phyloP scores from a whole-genome alignment of 2,329 filamentous ascomycete species.

The Monilinia laxa region DNA sequence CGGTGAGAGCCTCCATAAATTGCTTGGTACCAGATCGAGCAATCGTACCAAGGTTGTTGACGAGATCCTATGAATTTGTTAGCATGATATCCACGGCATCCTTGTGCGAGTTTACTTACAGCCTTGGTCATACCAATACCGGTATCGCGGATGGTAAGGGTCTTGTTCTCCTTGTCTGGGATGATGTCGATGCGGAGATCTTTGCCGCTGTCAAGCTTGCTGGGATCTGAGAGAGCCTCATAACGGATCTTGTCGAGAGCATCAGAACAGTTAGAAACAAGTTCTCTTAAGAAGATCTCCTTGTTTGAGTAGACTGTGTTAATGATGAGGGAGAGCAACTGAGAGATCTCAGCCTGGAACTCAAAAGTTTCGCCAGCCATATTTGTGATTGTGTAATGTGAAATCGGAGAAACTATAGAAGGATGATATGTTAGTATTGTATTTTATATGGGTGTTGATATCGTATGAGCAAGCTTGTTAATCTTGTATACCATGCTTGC shows the following conservation, averaged over 20 bases:
- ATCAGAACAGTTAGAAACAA: constrained; percentile 98
- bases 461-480: not conserved
- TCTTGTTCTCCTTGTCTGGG: constrained; percentile 96
- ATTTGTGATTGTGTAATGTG: constrained; percentile 47
- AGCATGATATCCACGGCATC: constrained; percentile 37
- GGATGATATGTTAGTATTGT: constrained; percentile 2
- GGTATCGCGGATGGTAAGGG: constrained; percentile 92
- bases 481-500: not conserved
- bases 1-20: constrained; percentile 99
- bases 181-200: constrained; percentile 99
- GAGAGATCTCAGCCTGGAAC: constrained; percentile 99
- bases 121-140: constrained; percentile 99
- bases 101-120: constrained; percentile 58
- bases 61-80: constrained; percentile 70
- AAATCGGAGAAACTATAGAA: constrained; percentile 20
- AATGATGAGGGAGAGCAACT: constrained; percentile 99
- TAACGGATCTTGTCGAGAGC: constrained; percentile 99
- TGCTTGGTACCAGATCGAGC: constrained; percentile 99
- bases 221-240: constrained; percentile 94
- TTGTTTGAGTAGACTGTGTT: constrained; percentile 99
- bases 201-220: constrained; percentile 96
- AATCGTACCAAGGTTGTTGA: constrained; percentile 99
- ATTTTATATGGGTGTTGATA: not conserved
- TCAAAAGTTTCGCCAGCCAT: constrained; percentile 95
- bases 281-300: constrained; percentile 98